Conservation (phyloP, 768 basidiomycete genomes). For the Lactarius trivialis region DNA sequence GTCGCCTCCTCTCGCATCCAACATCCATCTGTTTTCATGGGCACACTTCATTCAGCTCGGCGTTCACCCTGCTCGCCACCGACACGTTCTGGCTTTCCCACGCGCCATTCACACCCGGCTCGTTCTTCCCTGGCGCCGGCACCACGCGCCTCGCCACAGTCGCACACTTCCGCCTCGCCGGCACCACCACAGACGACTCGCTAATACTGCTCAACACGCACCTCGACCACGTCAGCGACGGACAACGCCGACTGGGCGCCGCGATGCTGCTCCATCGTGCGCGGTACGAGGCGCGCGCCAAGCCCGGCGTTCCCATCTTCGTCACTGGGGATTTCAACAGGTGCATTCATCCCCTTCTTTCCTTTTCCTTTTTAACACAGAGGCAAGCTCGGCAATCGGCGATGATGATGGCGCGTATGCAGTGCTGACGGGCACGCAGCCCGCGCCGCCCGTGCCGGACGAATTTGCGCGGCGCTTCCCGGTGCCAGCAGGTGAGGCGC, state of each 20-base stretch:
- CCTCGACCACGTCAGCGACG: conserved; percentile 48
- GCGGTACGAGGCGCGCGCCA: conserved; percentile 38
- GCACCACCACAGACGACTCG: conserved; percentile 12
- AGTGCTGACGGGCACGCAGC: conserved; percentile 39
- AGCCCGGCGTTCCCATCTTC: conserved; percentile 34
- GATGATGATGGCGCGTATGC: conserved; percentile 44
- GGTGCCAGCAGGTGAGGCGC: conserved; percentile 32
- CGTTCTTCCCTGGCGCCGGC: conserved; percentile 46
- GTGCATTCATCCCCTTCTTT: not conserved
- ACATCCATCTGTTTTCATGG: not conserved
- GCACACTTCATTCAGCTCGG: conserved; percentile 26
- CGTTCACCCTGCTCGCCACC: conserved; percentile 34
- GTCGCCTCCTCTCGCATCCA: conserved; percentile 6
- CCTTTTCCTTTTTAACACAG: too few species aligned
- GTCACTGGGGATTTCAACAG: conserved; percentile 50
- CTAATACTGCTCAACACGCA: conserved; percentile 48
- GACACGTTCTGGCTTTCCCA: conserved; percentile 57
- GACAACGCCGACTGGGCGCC: conserved; percentile 44
- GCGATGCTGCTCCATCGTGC: conserved; percentile 46
- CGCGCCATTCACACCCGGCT: conserved; percentile 41
- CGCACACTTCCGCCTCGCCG: conserved; percentile 32
- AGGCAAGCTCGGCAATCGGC: conserved; percentile 34
- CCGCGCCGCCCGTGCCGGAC: conserved; percentile 37
- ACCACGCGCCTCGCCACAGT: conserved; percentile 45
- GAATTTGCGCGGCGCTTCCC: conserved; percentile 39